Evolutionary conservation across 78 protist genomes (phyloP).

Genomic region (Dictyostelium intermedium): DNA sequence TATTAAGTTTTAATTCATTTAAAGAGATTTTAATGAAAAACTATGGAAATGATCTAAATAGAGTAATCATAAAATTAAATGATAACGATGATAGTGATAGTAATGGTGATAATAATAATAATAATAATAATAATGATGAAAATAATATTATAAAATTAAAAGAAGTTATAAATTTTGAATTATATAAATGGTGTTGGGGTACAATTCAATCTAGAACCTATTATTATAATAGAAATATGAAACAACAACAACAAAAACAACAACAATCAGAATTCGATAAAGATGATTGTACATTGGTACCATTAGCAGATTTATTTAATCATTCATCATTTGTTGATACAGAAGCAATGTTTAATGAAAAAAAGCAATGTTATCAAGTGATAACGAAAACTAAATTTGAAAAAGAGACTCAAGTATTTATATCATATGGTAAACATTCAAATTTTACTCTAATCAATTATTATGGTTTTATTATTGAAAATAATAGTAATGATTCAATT

Average conservation of each 20-base stretch:
- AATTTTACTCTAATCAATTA: constrained; percentile 28
- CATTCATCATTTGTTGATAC: constrained; percentile 20
- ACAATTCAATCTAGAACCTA: constrained; percentile 63
- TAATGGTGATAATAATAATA: background rate
- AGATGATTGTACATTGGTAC: constrained; percentile 32
- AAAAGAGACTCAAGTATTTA: constrained; percentile 33
- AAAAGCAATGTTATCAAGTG: constrained; percentile 26
- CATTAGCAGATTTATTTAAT: constrained; percentile 71
- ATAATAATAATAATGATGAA: background rate
- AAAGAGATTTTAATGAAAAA: background rate
- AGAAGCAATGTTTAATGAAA: background rate
- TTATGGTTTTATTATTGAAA: constrained; percentile 54
- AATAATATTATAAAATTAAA: background rate
- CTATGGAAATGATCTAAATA: background rate
- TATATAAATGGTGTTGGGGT: constrained; percentile 60
- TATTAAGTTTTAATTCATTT: background rate
- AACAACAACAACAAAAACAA: background rate
- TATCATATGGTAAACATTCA: constrained; percentile 63
- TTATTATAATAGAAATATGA: constrained; percentile 30
- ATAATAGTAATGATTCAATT: constrained; percentile 28
- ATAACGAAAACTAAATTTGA: constrained; percentile 41
- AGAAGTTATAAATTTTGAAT: background rate
- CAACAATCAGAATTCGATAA: background rate
- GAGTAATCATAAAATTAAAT: background rate
- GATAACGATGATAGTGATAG: background rate